Base-by-base conservation (phyloP, 202 grass and related monocot species). In the Saccharum hybrid region DNA sequence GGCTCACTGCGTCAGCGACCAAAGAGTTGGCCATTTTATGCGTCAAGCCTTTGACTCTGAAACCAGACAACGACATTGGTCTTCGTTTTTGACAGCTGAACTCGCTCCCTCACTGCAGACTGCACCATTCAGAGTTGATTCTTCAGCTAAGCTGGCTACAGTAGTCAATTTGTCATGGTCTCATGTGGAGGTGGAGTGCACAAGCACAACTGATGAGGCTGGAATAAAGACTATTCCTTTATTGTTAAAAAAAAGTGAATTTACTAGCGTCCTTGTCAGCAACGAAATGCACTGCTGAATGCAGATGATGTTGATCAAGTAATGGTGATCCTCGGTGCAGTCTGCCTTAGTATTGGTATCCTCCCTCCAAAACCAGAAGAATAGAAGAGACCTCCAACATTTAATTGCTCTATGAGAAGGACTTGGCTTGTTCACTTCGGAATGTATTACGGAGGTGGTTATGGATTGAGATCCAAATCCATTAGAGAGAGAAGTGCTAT, bases 21-120 rank as follows among this genome's bases (percentile, higher is more conserved):
- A 52, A 11, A 10, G 49, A 19, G 49, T 52, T 52, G 49, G 49
- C 51, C 52, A 56, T 56, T 56, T 56, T 56, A 56, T 56, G 52
- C 52, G 52, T 56, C 52, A 82, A 89, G 65, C 72, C 38, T 6
- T 78, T 78, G 83, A 73, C 77, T 46, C n/a, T 66, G 59, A 78
- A 82, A 68, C 54, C 16, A 39, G 72, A 85, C 34, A 30, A 30
- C 26, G 26, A 72, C 36, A 33, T 2, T 6, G 67, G 71, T 54
- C 41, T 34, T 15, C 23, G 4, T 75, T 66, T 67, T 72, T 65
- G 1, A 57, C 66, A 33, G n/a, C 19, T 7, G 56, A 42, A 60
- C 51, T n/a, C 21, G 5, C 7, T 56, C 2, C 15, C 19, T 41
- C 48, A 75, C 8, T 64, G n/a, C n/a, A 60, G 19, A 23, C n/a